These are phyloP conservation scores for Misopates orontium DNA, from an alignment of 257 asterid genomes.

Conservation along the genomic window DNA sequence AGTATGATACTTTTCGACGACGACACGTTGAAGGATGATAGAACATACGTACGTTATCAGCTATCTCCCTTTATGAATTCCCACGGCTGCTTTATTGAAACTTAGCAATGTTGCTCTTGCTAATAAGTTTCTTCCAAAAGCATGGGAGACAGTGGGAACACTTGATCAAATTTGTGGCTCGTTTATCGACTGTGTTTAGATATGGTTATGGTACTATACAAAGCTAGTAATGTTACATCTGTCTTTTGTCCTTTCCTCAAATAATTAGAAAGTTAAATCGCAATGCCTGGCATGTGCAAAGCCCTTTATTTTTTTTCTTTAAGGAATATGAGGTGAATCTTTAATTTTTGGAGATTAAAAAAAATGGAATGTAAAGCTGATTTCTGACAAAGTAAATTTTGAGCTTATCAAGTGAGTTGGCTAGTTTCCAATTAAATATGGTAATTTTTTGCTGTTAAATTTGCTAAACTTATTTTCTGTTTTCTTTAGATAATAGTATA, in stretches of 20 bases:
- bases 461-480: background rate
- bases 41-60: too few relatives aligned
- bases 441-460: background rate
- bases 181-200: background rate
- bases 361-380: constrained; percentile 35
- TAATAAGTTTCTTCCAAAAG: constrained; percentile 32
- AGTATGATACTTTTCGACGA: too few relatives aligned
- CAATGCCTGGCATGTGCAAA: too few relatives aligned
- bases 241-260: too few relatives aligned
- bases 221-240: too few relatives aligned
- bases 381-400: constrained; percentile 36
- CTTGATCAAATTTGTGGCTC: background rate
- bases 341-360: too few relatives aligned
- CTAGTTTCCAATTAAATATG: constrained; percentile 20
- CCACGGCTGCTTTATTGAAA: constrained; percentile 9
- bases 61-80: background rate
- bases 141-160: constrained; percentile 12
- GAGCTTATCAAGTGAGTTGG: constrained; percentile 32
- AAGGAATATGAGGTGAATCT: too few relatives aligned
- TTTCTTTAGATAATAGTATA: background rate
- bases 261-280: too few relatives aligned
- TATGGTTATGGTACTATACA: too few relatives aligned
- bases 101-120: constrained; percentile 20
- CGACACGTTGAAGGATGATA: too few relatives aligned
- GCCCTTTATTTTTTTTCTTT: too few relatives aligned